phyloP scores from a whole-genome alignment of 2,329 filamentous ascomycete species.

The Cladosporium phlei region DNA sequence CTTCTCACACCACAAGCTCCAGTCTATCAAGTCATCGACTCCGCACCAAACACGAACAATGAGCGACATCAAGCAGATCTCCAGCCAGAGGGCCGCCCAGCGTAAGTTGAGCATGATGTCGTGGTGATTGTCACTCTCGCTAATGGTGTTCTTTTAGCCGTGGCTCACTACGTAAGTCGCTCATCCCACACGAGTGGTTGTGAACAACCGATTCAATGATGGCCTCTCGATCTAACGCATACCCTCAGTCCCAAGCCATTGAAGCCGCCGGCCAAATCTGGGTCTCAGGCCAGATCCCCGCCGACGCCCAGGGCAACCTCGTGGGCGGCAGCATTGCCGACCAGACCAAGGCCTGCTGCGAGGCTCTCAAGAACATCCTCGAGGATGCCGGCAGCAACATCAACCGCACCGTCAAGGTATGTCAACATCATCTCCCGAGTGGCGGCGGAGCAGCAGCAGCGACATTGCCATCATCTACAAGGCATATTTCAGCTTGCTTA shows the following conservation, averaged over 20 bases:
- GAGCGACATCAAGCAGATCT: slow-evolving; percentile 42
- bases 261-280: slow-evolving; percentile 63
- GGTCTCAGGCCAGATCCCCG: slow-evolving; percentile 72
- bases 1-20: neutral
- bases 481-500: slow-evolving; percentile 5
- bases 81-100: slow-evolving; percentile 39
- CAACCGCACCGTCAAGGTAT: slow-evolving; percentile 77
- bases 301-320: slow-evolving; percentile 56
- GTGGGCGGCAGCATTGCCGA: slow-evolving; percentile 62
- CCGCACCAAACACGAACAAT: slow-evolving; percentile 27
- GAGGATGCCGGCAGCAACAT: slow-evolving; percentile 74
- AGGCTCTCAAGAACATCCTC: slow-evolving; percentile 81
- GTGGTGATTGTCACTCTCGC: slow-evolving; percentile 17
- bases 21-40: slow-evolving; percentile 2
- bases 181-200: too few relatives aligned
- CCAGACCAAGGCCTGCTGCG: slow-evolving; percentile 65
- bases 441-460: too few relatives aligned
- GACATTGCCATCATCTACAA: too few relatives aligned
- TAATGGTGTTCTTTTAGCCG: slow-evolving; percentile 28
- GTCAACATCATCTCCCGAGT: too few relatives aligned
- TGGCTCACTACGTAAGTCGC: slow-evolving; percentile 41
- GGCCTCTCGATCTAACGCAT: neutral
- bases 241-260: slow-evolving; percentile 52
- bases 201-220: neutral
- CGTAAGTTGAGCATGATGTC: too few relatives aligned